phyloP scores from a whole-genome alignment of 2,329 filamentous ascomycete genomes.

The Trichoderma sp. region DNA sequence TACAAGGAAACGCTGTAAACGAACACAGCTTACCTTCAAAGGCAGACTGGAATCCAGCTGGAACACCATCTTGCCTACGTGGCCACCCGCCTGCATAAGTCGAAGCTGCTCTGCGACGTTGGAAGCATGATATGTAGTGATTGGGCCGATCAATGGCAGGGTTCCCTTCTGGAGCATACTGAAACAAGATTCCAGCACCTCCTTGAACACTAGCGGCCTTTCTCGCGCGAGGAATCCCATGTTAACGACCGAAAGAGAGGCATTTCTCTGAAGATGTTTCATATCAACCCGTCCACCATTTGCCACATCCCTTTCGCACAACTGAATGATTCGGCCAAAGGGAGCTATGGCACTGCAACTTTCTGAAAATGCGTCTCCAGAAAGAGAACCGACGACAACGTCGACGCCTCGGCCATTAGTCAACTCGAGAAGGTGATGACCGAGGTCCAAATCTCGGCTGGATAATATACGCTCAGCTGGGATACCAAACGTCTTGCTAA shows the following conservation, averaged over 20 bases:
- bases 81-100: slow-evolving; percentile 9
- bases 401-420: slow-evolving; percentile 29
- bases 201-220: neutral
- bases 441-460: slow-evolving; percentile 28
- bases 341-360: slow-evolving; percentile 5
- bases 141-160: neutral
- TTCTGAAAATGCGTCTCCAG: slow-evolving; percentile 8
- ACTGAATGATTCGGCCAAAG: slow-evolving; percentile 14
- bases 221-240: slow-evolving; percentile 13
- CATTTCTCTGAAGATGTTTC: slow-evolving; percentile 8
- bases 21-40: slow-evolving; percentile 4
- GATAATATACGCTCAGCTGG: slow-evolving; percentile 31
- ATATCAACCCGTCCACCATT: slow-evolving; percentile 11
- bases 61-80: slow-evolving; percentile 11
- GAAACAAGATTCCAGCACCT: slow-evolving; percentile 12
- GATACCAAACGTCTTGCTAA: slow-evolving; percentile 30
- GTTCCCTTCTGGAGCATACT: slow-evolving; percentile 4
- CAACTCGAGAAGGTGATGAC: slow-evolving; percentile 23
- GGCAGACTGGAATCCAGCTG: slow-evolving; percentile 7
- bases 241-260: slow-evolving; percentile 12
- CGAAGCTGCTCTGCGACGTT: slow-evolving; percentile 7
- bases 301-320: slow-evolving; percentile 12
- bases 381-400: slow-evolving; percentile 33
- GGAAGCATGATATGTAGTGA: slow-evolving; percentile 6
- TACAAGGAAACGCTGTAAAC: neutral